Conservation (phyloP, 2,329 filamentous ascomycete species). For the Neophaeococcomyces mojaviensis region DNA sequence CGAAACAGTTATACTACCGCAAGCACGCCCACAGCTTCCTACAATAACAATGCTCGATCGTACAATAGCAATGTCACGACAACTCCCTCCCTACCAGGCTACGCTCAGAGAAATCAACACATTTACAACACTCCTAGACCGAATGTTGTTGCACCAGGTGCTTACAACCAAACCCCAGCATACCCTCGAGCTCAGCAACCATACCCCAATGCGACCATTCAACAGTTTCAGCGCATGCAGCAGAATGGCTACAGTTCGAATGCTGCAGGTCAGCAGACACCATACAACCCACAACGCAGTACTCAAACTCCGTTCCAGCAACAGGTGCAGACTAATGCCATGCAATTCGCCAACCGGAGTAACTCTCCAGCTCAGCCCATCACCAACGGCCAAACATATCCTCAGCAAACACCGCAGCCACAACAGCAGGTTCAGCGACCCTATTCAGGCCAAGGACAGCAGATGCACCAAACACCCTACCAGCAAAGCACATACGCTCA, state of each 20-base stretch:
- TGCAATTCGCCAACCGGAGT: slow-evolving; percentile 8
- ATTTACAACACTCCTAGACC: slow-evolving; percentile 26
- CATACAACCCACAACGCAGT: slow-evolving; percentile 18
- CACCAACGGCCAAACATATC: slow-evolving; percentile 16
- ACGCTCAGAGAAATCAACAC: slow-evolving; percentile 24
- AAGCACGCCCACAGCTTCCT: slow-evolving; percentile 14
- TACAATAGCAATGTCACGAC: slow-evolving; percentile 20
- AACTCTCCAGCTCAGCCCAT: slow-evolving; percentile 19
- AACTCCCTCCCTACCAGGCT: slow-evolving; percentile 24
- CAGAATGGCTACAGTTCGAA: slow-evolving; percentile 28
- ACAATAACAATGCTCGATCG: slow-evolving; percentile 16
- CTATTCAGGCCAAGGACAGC: slow-evolving; percentile 2
- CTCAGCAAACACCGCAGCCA: slow-evolving; percentile 1
- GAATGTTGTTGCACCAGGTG: slow-evolving; percentile 30
- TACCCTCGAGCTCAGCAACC: slow-evolving; percentile 26
- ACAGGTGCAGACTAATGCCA: slow-evolving; percentile 15
- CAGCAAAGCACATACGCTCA: slow-evolving; percentile 2
- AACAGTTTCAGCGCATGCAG: slow-evolving; percentile 34
- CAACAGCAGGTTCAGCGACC: slow-evolving; percentile 3
- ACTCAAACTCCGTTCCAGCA: slow-evolving; percentile 26
- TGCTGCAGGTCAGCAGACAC: slow-evolving; percentile 16
- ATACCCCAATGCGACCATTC: slow-evolving; percentile 29
- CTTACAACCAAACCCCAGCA: slow-evolving; percentile 29
- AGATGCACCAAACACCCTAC: background rate
- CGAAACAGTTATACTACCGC: slow-evolving; percentile 18